Base-by-base conservation (phyloP, 1,284 basidiomycete genomes). In the Marasmius sp. region DNA sequence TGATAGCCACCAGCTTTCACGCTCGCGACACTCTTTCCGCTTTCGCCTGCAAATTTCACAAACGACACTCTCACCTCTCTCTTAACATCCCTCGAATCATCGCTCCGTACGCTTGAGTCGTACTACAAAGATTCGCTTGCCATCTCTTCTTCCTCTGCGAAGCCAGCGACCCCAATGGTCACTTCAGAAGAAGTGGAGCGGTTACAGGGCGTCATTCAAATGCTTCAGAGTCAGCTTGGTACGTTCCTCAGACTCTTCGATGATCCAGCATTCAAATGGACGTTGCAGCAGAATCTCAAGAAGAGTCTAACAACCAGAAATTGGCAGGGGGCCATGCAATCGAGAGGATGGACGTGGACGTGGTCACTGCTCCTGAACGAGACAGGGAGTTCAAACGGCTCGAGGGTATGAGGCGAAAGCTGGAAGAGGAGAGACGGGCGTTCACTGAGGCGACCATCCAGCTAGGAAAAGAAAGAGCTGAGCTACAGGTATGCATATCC, bases 341-440 rank as follows among this genome's bases (percentile, higher is more conserved):
- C 27, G 27, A 27, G 27, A 27, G 86, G 9, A 75, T 80, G 61
- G 83, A 80, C 62, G 69, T 83, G 11, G 83, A 86, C 55, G 68
- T 84, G 5, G 82, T 84, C 72, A 79, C 77, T n/a, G 75, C 70
- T 18, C 81, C 85, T 11, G 75, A 79, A 57, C 70, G 73, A 55
- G 85, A 87, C 62, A 79, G 79, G 41, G 85, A 87, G 68, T 78
- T 74, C 50, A 79, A 84, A 53, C 76, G 80, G 18, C 70, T 89
- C 38, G 81, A 84, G 37, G 75, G 72, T 22, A 77, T 85, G 52
- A 79, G 77, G 66, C 74, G 72, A 55, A 81, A 88, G 52, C 83
- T 94, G 7, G 88, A 93, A 57, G 77, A 81, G 11, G 91, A 94
- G 68, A 81, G 89, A 11, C 77, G 77, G 57, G 84, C 85, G 64